Percentiles rank a stretch among this genome's conserved stretches.
phyloP scores from a whole-genome alignment of 768 basidiomycete species.

The Leccinum disarticulatum region DNA sequence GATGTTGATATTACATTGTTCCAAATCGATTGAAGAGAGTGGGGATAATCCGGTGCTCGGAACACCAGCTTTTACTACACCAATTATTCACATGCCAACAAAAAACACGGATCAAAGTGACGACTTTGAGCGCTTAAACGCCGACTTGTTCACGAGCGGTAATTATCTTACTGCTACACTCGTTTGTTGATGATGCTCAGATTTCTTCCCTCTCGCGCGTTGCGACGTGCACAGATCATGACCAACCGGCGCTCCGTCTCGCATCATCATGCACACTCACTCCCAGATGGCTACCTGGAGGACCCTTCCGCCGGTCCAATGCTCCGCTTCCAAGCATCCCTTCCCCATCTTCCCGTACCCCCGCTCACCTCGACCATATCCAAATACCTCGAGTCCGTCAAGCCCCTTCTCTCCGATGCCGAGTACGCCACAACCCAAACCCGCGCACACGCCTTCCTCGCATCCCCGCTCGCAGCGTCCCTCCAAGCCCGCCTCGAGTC shows the following conservation, averaged over 20 bases:
- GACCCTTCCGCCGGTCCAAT: conserved; percentile 64
- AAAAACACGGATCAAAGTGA: neutral
- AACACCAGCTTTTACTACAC: too few species aligned
- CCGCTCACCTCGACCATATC: conserved; percentile 75
- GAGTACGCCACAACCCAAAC: conserved; percentile 60
- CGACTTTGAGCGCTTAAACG: neutral
- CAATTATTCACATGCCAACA: neutral
- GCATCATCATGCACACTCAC: conserved; percentile 14
- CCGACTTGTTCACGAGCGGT: neutral
- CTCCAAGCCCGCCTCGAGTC: conserved; percentile 78
- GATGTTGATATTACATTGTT: too few species aligned
- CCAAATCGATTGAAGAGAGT: too few species aligned
- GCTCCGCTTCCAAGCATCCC: conserved; percentile 54
- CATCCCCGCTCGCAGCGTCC: conserved; percentile 63
- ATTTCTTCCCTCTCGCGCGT: neutral
- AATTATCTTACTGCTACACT: neutral
- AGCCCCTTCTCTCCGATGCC: conserved; percentile 68
- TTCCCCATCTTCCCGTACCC: conserved; percentile 85
- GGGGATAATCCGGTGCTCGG: too few species aligned
- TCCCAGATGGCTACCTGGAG: conserved; percentile 47
- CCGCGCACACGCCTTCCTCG: conserved; percentile 65
- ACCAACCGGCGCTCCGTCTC: neutral
- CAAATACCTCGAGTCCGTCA: conserved; percentile 87
- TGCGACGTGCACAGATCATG: neutral
- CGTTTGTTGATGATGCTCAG: neutral